These are phyloP conservation scores for Murraya paniculata DNA, from an alignment of 345 rosid genomes.

Conservation along the genomic window DNA sequence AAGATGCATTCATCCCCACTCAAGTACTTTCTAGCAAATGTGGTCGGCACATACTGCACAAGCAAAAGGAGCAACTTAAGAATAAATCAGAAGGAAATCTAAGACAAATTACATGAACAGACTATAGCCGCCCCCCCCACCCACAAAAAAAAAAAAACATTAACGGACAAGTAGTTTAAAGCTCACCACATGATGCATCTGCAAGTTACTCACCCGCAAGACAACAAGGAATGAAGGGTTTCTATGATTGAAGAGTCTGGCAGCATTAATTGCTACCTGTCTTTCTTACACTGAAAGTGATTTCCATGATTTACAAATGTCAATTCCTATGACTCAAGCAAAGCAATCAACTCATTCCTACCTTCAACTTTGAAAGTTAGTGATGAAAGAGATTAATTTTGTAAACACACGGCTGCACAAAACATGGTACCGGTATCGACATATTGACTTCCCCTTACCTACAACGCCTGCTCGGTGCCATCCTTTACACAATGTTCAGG, in stretches of 20 bases:
- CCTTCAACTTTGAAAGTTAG: not conserved
- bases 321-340: not conserved
- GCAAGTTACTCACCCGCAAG: conserved; percentile 1
- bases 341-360: not conserved
- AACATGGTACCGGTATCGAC: not conserved
- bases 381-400: not conserved
- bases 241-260: conserved; percentile 28
- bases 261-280: conserved; percentile 31
- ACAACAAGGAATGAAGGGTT: conserved; percentile 36
- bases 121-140: too few species aligned
- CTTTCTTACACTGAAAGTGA: conserved; percentile 19
- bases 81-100: not conserved
- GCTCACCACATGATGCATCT: not conserved
- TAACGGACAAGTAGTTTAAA: not conserved
- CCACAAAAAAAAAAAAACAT: too few species aligned
- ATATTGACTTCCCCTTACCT: conserved; percentile 16
- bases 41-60: conserved; percentile 17
- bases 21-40: not conserved
- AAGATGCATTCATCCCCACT: not conserved
- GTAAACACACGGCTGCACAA: not conserved
- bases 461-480: not conserved
- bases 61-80: not conserved
- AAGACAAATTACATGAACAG: not conserved
- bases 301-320: conserved; percentile 9
- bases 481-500: not conserved